These are phyloP conservation scores for Phytophthora pluvialis DNA, from an alignment of 352 stramenopile genomes.

Conservation along the genomic window DNA sequence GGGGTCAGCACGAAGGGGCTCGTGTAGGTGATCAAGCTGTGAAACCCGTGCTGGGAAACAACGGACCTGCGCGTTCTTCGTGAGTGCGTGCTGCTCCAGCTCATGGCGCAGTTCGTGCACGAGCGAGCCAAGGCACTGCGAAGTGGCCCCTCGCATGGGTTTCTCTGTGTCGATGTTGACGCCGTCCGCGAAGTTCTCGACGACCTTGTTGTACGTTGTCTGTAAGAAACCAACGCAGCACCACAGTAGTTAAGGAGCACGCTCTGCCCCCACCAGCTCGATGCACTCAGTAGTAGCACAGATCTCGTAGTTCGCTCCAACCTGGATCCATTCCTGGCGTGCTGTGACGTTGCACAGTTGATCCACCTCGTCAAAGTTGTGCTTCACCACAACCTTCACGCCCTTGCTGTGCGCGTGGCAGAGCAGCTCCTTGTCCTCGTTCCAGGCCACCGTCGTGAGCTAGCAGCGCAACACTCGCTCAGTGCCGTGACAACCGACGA, in stretches of 20 bases:
- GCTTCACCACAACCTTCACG: conserved; percentile 81
- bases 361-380: conserved; percentile 79
- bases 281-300: neutral
- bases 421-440: conserved; percentile 81
- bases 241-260: neutral
- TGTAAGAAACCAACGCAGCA: conserved; percentile 13
- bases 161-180: conserved; percentile 89
- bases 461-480: conserved; percentile 11
- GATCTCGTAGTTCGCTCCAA: conserved; percentile 8
- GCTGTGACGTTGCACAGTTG: conserved; percentile 62
- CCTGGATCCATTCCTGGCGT: conserved; percentile 64
- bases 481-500: conserved; percentile 1
- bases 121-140: conserved; percentile 58
- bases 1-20: conserved; percentile 1
- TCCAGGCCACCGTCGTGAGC: conserved; percentile 87
- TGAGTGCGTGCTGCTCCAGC: conserved; percentile 59
- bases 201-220: conserved; percentile 64
- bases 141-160: conserved; percentile 49
- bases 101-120: conserved; percentile 70
- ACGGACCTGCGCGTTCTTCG: conserved; percentile 65
- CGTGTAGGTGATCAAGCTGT: neutral
- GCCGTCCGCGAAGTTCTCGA: conserved; percentile 74
- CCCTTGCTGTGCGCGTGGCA: conserved; percentile 81
- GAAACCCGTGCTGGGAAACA: neutral
- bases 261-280: neutral